Conservation (phyloP, 2,329 filamentous ascomycete species). For the Sclerotinia borealis region DNA sequence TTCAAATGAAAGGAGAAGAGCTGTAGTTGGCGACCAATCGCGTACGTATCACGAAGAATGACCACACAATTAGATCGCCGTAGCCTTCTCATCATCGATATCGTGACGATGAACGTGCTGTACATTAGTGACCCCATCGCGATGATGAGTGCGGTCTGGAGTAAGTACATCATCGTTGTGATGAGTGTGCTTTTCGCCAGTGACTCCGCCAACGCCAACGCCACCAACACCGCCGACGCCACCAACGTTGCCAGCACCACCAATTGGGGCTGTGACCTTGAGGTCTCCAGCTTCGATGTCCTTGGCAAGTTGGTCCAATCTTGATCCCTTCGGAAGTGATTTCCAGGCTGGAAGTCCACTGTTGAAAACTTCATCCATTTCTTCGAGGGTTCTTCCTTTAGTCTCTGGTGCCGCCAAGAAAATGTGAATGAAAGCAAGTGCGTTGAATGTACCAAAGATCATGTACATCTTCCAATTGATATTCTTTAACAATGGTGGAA, state of each 20-base stretch:
- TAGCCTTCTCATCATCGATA: conserved; percentile 6
- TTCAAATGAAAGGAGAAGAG: neutral
- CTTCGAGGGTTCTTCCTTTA: conserved; percentile 67
- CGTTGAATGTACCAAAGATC: conserved; percentile 69
- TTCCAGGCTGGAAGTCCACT: conserved; percentile 54
- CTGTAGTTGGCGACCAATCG: neutral
- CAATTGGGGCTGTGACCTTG: conserved; percentile 22
- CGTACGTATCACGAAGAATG: neutral
- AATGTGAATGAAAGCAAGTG: conserved; percentile 52
- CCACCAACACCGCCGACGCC: neutral
- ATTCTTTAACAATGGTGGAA: conserved; percentile 44
- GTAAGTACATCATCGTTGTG: neutral
- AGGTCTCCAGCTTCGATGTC: conserved; percentile 41
- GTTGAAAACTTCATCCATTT: conserved; percentile 69
- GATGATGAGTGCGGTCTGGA: neutral
- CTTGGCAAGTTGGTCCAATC: conserved; percentile 42
- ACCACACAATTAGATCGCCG: neutral
- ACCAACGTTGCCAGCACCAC: neutral
- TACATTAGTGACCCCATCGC: neutral
- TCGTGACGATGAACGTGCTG: neutral
- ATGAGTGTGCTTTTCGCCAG: neutral
- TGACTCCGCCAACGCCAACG: neutral
- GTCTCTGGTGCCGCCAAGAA: conserved; percentile 61
- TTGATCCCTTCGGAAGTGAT: conserved; percentile 36
- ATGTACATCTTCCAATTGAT: conserved; percentile 53